Evolutionary conservation across 768 basidiomycete species (phyloP).

Genomic region (Pleurotus cornucopiae): DNA sequence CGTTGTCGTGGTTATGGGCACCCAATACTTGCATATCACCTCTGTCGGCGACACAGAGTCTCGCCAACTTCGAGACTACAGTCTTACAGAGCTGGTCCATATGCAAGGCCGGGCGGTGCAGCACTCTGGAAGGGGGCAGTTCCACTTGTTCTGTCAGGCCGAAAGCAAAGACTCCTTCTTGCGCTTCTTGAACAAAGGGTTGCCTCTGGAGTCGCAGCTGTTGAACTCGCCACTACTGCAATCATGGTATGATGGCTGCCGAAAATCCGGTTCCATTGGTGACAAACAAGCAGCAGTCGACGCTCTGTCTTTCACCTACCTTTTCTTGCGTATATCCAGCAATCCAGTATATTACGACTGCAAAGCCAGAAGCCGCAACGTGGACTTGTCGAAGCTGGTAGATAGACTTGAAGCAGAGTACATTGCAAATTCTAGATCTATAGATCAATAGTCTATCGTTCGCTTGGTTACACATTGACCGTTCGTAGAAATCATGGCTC

Average conservation of each 20-base stretch:
- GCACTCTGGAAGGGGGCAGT: slow-evolving; percentile 56
- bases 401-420: slow-evolving; percentile 40
- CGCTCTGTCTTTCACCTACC: slow-evolving; percentile 75
- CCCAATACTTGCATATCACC: slow-evolving; percentile 69
- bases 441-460: not conserved
- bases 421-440: not conserved
- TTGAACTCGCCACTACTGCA: slow-evolving; percentile 44
- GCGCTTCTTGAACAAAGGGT: slow-evolving; percentile 82
- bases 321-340: slow-evolving; percentile 60
- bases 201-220: slow-evolving; percentile 84
- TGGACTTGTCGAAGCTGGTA: slow-evolving; percentile 65
- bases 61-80: slow-evolving; percentile 77
- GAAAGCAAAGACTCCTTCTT: slow-evolving; percentile 80
- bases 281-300: slow-evolving; percentile 71
- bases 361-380: slow-evolving; percentile 35
- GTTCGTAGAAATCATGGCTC: too few relatives aligned
- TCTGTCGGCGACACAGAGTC: slow-evolving; percentile 36
- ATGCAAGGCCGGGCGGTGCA: slow-evolving; percentile 90
- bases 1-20: slow-evolving; percentile 86
- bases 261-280: slow-evolving; percentile 31
- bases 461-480: too few relatives aligned
- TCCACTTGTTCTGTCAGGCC: slow-evolving; percentile 85
- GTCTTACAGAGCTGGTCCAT: slow-evolving; percentile 72
- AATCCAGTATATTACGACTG: slow-evolving; percentile 88
- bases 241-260: slow-evolving; percentile 42